phyloP scores from a whole-genome alignment of 805 yeast genomes.

The Nakazawaea pomicola region DNA sequence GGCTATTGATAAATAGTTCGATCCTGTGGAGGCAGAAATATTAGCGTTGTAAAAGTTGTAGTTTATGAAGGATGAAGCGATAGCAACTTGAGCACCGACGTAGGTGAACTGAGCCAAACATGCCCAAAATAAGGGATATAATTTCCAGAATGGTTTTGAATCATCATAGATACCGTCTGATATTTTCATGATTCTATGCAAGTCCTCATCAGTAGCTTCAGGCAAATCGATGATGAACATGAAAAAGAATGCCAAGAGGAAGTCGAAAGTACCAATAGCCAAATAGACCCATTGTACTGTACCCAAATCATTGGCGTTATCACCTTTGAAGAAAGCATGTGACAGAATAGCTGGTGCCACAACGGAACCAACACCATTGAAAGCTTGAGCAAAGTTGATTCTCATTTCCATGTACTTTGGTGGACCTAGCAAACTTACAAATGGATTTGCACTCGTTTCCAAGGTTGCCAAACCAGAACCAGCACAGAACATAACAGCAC shows the following conservation, averaged over 20 bases:
- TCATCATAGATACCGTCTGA: conserved; percentile 15
- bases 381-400: conserved; percentile 13
- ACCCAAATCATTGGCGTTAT: conserved; percentile 10
- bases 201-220: conserved; percentile 14
- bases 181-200: conserved; percentile 11
- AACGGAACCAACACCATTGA: conserved; percentile 15
- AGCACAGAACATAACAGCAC: conserved; percentile 14
- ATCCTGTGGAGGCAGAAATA: conserved; percentile 9
- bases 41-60: conserved; percentile 8
- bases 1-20: conserved; percentile 11
- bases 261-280: conserved; percentile 14
- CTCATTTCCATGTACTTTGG: conserved; percentile 13
- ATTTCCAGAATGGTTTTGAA: conserved; percentile 11
- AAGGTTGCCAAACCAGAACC: conserved; percentile 15
- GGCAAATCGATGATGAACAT: conserved; percentile 15
- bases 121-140: conserved; percentile 15
- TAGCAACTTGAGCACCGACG: conserved; percentile 16
- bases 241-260: conserved; percentile 12
- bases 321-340: conserved; percentile 14
- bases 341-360: conserved; percentile 15
- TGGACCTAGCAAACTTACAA: conserved; percentile 13
- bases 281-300: conserved; percentile 16
- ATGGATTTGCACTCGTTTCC: conserved; percentile 15
- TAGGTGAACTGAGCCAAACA: conserved; percentile 14
- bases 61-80: conserved; percentile 15